Conservation (phyloP, 2,329 filamentous ascomycete species). For the Zasmidium citrigriseum region DNA sequence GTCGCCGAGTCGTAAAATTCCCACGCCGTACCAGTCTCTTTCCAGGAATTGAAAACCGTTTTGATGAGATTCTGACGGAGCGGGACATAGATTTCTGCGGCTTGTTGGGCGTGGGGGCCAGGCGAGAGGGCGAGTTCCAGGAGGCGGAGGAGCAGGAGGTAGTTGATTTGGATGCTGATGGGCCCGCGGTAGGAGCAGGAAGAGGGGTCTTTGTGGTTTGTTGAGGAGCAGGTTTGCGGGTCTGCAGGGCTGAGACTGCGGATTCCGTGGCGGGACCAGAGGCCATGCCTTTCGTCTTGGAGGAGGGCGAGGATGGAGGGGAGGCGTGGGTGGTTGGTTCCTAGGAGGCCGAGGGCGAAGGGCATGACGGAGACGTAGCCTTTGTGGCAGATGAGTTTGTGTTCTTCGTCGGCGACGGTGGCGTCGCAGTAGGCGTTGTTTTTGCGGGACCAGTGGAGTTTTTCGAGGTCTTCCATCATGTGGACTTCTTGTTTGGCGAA, state of each 20-base stretch:
- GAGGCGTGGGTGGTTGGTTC: constrained; percentile 69
- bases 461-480: constrained; percentile 66
- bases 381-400: constrained; percentile 77
- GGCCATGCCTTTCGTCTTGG: constrained; percentile 67
- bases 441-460: constrained; percentile 85
- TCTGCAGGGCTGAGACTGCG: constrained; percentile 81
- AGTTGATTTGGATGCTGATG: constrained; percentile 94
- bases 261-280: constrained; percentile 85
- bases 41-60: constrained; percentile 84
- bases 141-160: constrained; percentile 67
- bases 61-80: constrained; percentile 81
- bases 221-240: constrained; percentile 77
- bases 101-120: constrained; percentile 68
- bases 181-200: constrained; percentile 83
- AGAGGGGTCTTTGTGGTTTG: too few species aligned
- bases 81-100: constrained; percentile 69
- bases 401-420: constrained; percentile 88
- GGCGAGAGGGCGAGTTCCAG: constrained; percentile 49
- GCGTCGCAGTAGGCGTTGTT: constrained; percentile 86
- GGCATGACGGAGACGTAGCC: constrained; percentile 92
- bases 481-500: not conserved
- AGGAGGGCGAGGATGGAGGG: constrained; percentile 70
- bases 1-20: constrained; percentile 95
- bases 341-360: constrained; percentile 82
- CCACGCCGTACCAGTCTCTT: constrained; percentile 90